Conservation (phyloP, 257 asterid species). For the Ilex asprella region DNA sequence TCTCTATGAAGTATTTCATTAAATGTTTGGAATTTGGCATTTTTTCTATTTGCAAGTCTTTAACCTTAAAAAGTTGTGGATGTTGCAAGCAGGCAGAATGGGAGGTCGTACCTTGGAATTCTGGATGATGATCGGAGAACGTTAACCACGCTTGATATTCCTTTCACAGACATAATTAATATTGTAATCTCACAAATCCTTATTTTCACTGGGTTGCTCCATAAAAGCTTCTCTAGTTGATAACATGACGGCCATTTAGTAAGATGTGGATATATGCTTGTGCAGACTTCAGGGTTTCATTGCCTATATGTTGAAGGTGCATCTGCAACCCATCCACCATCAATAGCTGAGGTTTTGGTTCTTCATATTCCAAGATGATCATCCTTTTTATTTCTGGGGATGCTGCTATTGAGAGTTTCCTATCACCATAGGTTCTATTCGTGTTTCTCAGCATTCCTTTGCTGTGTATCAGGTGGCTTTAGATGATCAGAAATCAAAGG, state of each 20-base stretch:
- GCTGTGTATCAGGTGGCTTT: slow-evolving; percentile 53
- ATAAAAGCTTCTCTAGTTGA: background rate
- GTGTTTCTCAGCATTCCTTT: slow-evolving; percentile 4
- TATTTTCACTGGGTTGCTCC: background rate
- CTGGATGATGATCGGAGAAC: slow-evolving; percentile 57
- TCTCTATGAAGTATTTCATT: too few relatives aligned
- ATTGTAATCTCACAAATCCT: slow-evolving; percentile 36
- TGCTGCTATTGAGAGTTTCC: background rate
- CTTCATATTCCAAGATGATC: slow-evolving; percentile 2
- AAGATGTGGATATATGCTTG: slow-evolving; percentile 11
- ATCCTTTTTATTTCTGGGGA: slow-evolving; percentile 8
- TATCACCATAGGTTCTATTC: background rate
- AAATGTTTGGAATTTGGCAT: too few relatives aligned
- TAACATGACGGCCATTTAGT: slow-evolving; percentile 5
- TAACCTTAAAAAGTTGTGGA: slow-evolving; percentile 13
- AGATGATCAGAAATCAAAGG: slow-evolving; percentile 65
- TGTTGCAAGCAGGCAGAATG: slow-evolving; percentile 61
- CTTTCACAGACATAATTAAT: slow-evolving; percentile 74
- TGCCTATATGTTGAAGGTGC: slow-evolving; percentile 84
- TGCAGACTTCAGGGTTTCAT: slow-evolving; percentile 57
- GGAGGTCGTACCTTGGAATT: slow-evolving; percentile 78
- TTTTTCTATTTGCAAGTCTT: background rate
- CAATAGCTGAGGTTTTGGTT: slow-evolving; percentile 73
- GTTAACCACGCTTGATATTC: slow-evolving; percentile 51
- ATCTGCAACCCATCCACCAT: slow-evolving; percentile 67